A percentile compares a stretch with the other conserved stretches of the same genome.
phyloP scores from a whole-genome alignment of 805 yeast genomes.

The Candida oleophila region DNA sequence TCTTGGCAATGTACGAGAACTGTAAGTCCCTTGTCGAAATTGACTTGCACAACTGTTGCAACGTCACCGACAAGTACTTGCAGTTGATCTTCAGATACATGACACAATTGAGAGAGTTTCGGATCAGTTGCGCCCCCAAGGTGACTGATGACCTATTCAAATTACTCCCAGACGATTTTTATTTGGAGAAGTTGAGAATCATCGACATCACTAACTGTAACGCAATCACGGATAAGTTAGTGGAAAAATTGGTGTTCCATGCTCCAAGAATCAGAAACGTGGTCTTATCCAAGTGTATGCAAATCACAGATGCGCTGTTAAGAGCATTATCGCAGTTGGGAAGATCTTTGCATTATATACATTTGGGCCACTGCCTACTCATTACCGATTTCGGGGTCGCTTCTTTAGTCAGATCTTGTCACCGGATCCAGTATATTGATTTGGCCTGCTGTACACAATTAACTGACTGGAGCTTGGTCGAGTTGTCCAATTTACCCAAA shows the following conservation, averaged over 20 bases:
- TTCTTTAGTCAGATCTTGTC: slow-evolving; percentile 71
- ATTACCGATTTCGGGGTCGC: slow-evolving; percentile 89
- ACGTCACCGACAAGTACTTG: slow-evolving; percentile 65
- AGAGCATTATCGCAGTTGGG: slow-evolving; percentile 72
- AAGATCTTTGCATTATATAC: slow-evolving; percentile 80
- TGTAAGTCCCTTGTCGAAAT: slow-evolving; percentile 86
- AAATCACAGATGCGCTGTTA: slow-evolving; percentile 79
- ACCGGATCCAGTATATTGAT: slow-evolving; percentile 87
- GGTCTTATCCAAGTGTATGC: slow-evolving; percentile 83
- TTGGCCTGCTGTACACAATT: slow-evolving; percentile 91
- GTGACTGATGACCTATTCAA: slow-evolving; percentile 68
- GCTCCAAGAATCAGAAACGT: slow-evolving; percentile 90
- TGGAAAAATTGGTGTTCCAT: slow-evolving; percentile 64
- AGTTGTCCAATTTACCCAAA: slow-evolving; percentile 72
- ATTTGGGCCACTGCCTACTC: slow-evolving; percentile 89
- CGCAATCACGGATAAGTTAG: slow-evolving; percentile 75
- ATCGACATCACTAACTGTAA: slow-evolving; percentile 84
- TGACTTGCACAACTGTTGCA: slow-evolving; percentile 81
- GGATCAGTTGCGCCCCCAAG: slow-evolving; percentile 70
- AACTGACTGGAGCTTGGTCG: slow-evolving; percentile 78
- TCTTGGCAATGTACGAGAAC: slow-evolving; percentile 58
- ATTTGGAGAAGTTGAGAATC: slow-evolving; percentile 69
- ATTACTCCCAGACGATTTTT: slow-evolving; percentile 45
- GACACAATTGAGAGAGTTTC: slow-evolving; percentile 78
- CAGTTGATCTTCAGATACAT: slow-evolving; percentile 56